These are phyloP conservation scores for Ilyonectria destructans DNA, from an alignment of 2,329 filamentous ascomycete species.

Conservation along the genomic window DNA sequence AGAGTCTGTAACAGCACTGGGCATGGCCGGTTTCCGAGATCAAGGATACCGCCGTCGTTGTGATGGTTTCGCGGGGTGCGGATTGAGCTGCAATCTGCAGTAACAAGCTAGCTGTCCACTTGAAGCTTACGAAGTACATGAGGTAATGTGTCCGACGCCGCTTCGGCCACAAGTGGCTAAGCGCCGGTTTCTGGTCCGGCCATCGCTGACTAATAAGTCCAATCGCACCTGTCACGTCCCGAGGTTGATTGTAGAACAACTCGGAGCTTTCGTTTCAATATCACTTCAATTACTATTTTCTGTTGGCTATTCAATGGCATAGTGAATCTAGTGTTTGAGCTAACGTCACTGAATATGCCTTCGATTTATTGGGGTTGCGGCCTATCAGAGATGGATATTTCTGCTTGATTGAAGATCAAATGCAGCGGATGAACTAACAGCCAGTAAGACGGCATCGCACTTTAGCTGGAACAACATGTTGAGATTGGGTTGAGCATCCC, in stretches of 20 bases:
- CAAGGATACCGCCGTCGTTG: slow-evolving; percentile 31
- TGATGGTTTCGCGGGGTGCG: slow-evolving; percentile 43
- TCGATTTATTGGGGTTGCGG: not conserved
- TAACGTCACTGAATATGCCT: not conserved
- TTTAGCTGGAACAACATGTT: not conserved
- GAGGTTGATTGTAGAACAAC: too few species aligned
- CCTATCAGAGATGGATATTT: not conserved
- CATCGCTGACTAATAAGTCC: slow-evolving; percentile 31
- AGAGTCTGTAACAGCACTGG: slow-evolving; percentile 37
- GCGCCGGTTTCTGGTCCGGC: slow-evolving; percentile 8
- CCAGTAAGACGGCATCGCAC: not conserved
- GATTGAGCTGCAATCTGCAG: slow-evolving; percentile 30
- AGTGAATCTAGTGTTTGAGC: not conserved
- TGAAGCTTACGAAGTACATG: slow-evolving; percentile 47
- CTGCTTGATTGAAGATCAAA: not conserved
- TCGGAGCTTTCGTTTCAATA: not conserved
- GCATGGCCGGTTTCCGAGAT: slow-evolving; percentile 50
- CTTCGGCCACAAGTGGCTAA: slow-evolving; percentile 27
- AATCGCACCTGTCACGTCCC: not conserved
- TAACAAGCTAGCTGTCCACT: slow-evolving; percentile 53
- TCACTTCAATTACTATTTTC: not conserved
- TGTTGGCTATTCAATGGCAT: not conserved
- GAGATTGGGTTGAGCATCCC: not conserved
- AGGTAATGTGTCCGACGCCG: slow-evolving; percentile 45
- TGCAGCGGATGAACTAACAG: too few species aligned